phyloP scores from a whole-genome alignment of 2,329 filamentous ascomycete species.

The Calcarisporium arbuscula region DNA sequence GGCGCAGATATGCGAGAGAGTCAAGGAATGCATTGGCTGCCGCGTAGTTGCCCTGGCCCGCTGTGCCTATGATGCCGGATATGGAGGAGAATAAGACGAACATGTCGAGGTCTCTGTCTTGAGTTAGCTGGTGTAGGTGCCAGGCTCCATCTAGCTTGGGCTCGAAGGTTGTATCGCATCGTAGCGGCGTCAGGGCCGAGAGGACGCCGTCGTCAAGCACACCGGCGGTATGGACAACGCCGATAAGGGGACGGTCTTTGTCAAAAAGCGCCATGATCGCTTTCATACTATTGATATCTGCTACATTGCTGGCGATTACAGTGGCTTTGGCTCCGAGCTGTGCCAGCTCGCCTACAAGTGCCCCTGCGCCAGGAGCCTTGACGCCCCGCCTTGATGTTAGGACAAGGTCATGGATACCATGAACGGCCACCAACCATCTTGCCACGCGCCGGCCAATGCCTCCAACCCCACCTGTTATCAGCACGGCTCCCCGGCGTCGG shows the following conservation, averaged over 20 bases:
- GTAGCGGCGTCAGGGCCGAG: slow-evolving; percentile 23
- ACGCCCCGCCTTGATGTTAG: slow-evolving; percentile 9
- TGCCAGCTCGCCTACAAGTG: slow-evolving; percentile 8
- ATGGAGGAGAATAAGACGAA: slow-evolving; percentile 29
- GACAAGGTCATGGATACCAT: slow-evolving; percentile 10
- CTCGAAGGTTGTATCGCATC: slow-evolving; percentile 17
- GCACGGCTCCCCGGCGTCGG: slow-evolving; percentile 9
- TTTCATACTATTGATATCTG: slow-evolving; percentile 4
- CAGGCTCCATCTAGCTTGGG: slow-evolving; percentile 27
- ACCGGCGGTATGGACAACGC: slow-evolving; percentile 12
- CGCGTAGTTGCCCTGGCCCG: slow-evolving; percentile 23
- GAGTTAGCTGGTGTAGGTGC: slow-evolving; percentile 22
- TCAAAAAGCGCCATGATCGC: slow-evolving; percentile 8
- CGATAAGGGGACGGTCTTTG: slow-evolving; percentile 7
- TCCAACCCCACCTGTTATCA: slow-evolving; percentile 13
- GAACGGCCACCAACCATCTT: slow-evolving; percentile 6
- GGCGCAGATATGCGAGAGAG: slow-evolving; percentile 10
- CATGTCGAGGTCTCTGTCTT: slow-evolving; percentile 22
- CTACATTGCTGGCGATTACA: slow-evolving; percentile 8
- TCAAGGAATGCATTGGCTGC: slow-evolving; percentile 27
- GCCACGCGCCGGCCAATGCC: slow-evolving; percentile 11
- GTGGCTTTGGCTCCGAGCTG: slow-evolving; percentile 8
- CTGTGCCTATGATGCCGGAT: slow-evolving; percentile 19
- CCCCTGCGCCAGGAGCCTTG: slow-evolving; percentile 3
- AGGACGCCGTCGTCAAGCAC: slow-evolving; percentile 10